Evolutionary conservation across 495 filamentous ascomycete genomes (phyloP), one percentile per base, ranked within the genome.

Genomic region (Stereocaulon alpinum): DNA sequence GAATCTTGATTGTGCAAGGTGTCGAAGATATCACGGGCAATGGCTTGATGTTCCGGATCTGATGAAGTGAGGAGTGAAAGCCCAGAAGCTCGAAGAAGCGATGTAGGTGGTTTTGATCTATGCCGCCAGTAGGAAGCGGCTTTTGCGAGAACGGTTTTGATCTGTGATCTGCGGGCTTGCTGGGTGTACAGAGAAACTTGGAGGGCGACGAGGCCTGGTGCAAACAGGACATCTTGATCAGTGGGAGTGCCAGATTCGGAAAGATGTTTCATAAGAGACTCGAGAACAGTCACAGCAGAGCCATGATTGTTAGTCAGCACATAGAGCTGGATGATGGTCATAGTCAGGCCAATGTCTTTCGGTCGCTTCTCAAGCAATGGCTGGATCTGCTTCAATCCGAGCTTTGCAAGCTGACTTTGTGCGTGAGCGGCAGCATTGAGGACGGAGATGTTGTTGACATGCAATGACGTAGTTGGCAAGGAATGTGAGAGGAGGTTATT

Each of bases 291-390:
- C 56, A 90, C 83, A 2, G 94, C 93, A 5, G 85, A 83, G 20
- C 79, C 84, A 53, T 83, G 81, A 68, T 96, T 95, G 34, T 86
- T 82, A 41, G 75, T 78, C 45, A 81, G 76, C 17, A 95, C 74
- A 65, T 94, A 91, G 41, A 96, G 80, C 68, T 97, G 91, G 7
- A 92, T 80, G 18, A 89, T 81, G 14, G 88, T 92, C 43, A 97
- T 74, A 10, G 89, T 74, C 3, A 97, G 76, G 9, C 93, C 94
- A 32, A 96, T 73, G 66, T 99, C 91, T 60, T 82, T 82, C 0
- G 91, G 89, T 24, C 87, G 77, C 56, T 82, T 82, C 61, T 88
- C 85, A 11, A 95, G 74, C n/a, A 92, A 68, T 0, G 86, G 80
- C 1, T 89, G 72, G 20, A 96, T 81, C 40, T 81, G 69, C 64